Conservation (phyloP, 257 asterid genomes). For the Jacaranda copaia region DNA sequence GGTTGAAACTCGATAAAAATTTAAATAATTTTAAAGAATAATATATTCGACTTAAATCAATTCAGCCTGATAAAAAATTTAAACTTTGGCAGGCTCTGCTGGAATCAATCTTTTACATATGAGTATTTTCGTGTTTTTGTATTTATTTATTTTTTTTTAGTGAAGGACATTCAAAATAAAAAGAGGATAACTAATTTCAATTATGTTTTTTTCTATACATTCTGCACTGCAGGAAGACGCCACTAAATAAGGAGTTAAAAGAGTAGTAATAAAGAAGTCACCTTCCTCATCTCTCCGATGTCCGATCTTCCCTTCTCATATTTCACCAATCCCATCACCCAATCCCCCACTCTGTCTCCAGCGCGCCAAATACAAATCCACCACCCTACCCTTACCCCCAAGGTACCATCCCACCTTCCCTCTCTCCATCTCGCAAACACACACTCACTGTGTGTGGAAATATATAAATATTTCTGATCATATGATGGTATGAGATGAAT, state of each 20-base stretch:
- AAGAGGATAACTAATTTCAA: no score
- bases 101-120: no score
- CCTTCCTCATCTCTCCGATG: conserved; percentile 56
- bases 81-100: no score
- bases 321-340: conserved; percentile 49
- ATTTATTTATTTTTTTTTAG: no score
- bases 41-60: no score
- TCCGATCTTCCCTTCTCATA: conserved; percentile 61
- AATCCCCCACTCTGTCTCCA: conserved; percentile 37
- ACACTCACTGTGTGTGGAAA: conserved; percentile 18
- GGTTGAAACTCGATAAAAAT: no score
- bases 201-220: neutral
- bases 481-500: conserved; percentile 11
- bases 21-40: no score
- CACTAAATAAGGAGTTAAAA: no score
- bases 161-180: no score
- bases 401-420: conserved; percentile 32
- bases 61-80: no score
- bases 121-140: no score
- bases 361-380: conserved; percentile 63
- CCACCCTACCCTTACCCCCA: neutral
- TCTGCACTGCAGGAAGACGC: neutral
- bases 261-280: conserved; percentile 10
- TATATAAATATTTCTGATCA: neutral
- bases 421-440: conserved; percentile 1